Evolutionary conservation across 305 asterid species (phyloP).

Genomic region (Plantago lanceolata): DNA sequence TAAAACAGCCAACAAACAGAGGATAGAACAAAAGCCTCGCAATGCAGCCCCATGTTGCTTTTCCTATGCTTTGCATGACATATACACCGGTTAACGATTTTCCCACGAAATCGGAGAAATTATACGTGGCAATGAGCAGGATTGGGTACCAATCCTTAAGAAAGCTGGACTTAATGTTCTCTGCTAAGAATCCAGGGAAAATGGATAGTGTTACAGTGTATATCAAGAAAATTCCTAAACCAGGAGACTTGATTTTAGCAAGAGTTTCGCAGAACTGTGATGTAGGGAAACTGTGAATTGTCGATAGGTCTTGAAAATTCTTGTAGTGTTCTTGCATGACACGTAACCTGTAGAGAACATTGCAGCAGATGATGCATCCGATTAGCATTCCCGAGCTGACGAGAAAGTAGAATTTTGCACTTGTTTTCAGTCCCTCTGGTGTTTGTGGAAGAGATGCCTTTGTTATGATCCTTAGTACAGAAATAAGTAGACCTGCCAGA

Average conservation of each 20-base stretch:
- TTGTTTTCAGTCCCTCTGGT: constrained; percentile 53
- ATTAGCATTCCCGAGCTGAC: constrained; percentile 38
- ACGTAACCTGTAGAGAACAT: constrained; percentile 45
- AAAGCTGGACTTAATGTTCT: constrained; percentile 40
- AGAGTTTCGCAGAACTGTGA: constrained; percentile 32
- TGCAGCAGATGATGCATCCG: constrained; percentile 56
- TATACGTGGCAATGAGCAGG: constrained; percentile 47
- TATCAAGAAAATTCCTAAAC: constrained; percentile 54
- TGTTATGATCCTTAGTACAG: constrained; percentile 56
- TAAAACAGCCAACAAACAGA: constrained; percentile 49
- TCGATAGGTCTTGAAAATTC: constrained; percentile 22
- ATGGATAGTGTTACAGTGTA: constrained; percentile 71
- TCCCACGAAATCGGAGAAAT: constrained; percentile 58
- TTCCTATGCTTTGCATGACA: constrained; percentile 34
- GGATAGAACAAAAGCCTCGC: constrained; percentile 63
- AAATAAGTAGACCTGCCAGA: constrained; percentile 56
- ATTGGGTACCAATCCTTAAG: constrained; percentile 73
- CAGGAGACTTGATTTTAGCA: constrained; percentile 46
- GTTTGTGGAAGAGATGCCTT: constrained; percentile 75
- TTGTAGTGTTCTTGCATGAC: constrained; percentile 46
- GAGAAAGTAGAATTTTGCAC: constrained; percentile 67
- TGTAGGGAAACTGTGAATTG: constrained; percentile 13
- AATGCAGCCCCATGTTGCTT: constrained; percentile 57
- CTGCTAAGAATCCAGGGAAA: constrained; percentile 72
- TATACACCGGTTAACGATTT: constrained; percentile 48